These are phyloP conservation scores for Triadica sebifera DNA, from an alignment of 345 rosid species.

Conservation along the genomic window DNA sequence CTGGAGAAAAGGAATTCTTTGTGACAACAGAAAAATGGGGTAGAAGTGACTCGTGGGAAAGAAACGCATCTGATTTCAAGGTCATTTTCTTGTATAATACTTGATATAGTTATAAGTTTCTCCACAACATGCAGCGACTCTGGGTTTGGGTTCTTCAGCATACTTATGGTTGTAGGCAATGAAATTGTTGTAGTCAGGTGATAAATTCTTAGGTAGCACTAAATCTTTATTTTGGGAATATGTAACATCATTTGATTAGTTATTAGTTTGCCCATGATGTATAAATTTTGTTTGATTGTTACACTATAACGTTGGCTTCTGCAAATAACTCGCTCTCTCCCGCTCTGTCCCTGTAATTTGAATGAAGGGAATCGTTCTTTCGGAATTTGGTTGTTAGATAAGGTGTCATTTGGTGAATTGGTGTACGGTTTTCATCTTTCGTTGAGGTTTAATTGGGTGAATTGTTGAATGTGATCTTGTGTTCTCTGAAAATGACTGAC, in stretches of 20 bases:
- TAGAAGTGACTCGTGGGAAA: slow-evolving; percentile 9
- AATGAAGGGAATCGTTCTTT: background rate
- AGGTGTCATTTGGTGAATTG: background rate
- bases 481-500: no score
- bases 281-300: slow-evolving; percentile 26
- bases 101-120: slow-evolving; percentile 3
- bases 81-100: slow-evolving; percentile 24
- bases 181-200: slow-evolving; percentile 20
- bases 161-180: slow-evolving; percentile 26
- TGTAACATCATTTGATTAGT: slow-evolving; percentile 33
- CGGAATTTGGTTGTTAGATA: background rate
- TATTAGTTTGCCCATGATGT: slow-evolving; percentile 20
- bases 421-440: no score
- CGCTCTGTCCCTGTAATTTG: background rate
- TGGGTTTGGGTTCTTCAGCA: slow-evolving; percentile 22
- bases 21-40: slow-evolving; percentile 1
- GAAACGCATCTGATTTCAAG: slow-evolving; percentile 11
- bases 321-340: background rate
- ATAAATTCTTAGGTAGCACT: slow-evolving; percentile 10
- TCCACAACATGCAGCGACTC: background rate
- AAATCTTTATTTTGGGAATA: background rate
- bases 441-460: no score
- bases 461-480: no score
- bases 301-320: background rate
- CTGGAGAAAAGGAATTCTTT: slow-evolving; percentile 1